These are phyloP conservation scores for Hymenoscyphus albidus DNA, from an alignment of 2,329 filamentous ascomycete genomes.

Conservation along the genomic window DNA sequence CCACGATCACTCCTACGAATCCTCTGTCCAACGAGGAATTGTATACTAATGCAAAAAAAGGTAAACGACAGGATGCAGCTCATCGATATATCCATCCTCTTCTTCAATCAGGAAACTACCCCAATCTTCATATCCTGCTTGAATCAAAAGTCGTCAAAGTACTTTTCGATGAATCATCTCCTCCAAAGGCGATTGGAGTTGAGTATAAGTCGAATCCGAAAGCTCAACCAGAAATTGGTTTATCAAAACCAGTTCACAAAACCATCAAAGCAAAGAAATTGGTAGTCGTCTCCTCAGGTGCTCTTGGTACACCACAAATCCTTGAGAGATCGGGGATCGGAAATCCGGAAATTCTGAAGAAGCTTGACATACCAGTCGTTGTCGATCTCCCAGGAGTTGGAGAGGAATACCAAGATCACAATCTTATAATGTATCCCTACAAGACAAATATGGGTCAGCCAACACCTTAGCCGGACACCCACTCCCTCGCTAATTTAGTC, in stretches of 20 bases:
- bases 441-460: constrained; percentile 32
- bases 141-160: constrained; percentile 54
- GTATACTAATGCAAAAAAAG: constrained; percentile 36
- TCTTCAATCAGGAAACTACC: constrained; percentile 45
- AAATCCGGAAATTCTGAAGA: constrained; percentile 45
- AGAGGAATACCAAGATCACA: constrained; percentile 52
- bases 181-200: constrained; percentile 53
- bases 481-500: neutral
- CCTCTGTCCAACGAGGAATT: neutral
- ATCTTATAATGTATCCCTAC: constrained; percentile 52
- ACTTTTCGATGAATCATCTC: constrained; percentile 45
- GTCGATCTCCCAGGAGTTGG: constrained; percentile 51
- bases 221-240: constrained; percentile 36
- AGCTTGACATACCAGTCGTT: constrained; percentile 44
- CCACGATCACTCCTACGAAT: neutral
- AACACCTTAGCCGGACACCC: neutral
- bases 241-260: constrained; percentile 32
- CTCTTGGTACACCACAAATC: constrained; percentile 40
- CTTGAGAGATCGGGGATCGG: constrained; percentile 62
- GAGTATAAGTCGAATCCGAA: constrained; percentile 51
- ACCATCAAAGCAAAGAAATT: constrained; percentile 50
- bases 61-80: constrained; percentile 54
- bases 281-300: constrained; percentile 45
- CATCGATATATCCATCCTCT: constrained; percentile 52
- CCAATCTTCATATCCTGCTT: constrained; percentile 57